A percentile compares a stretch with the other conserved stretches of the same genome.
Conservation (phyloP, 768 basidiomycete genomes). For the Russula dissimulans region DNA sequence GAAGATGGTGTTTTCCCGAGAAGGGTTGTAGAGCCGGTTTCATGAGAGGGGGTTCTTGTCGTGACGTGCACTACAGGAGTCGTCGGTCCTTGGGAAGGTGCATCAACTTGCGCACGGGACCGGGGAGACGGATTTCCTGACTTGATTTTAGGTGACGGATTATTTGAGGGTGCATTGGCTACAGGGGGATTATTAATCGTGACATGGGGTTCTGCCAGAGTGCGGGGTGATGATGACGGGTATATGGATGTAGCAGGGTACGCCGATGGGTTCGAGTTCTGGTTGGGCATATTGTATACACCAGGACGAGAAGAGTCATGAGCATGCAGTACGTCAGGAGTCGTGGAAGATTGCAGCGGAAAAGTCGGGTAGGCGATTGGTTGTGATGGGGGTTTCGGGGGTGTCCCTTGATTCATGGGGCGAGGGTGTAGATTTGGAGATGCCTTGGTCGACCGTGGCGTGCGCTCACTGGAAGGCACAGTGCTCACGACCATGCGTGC, state of each 20-base stretch:
- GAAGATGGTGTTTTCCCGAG: conserved; percentile 19
- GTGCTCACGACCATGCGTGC: conserved; percentile 1
- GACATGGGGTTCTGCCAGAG: conserved; percentile 14
- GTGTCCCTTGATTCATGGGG: conserved; percentile 17
- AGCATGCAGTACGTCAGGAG: neutral
- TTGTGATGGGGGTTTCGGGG: conserved; percentile 7
- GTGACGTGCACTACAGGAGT: conserved; percentile 8
- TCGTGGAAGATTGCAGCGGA: neutral
- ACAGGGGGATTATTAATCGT: conserved; percentile 5
- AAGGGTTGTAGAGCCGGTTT: conserved; percentile 20
- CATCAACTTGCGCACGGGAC: conserved; percentile 11
- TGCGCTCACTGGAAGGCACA: conserved; percentile 14
- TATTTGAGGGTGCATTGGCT: conserved; percentile 14
- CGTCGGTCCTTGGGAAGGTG: conserved; percentile 6
- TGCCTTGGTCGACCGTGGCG: conserved; percentile 15
- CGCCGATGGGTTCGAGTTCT: conserved; percentile 12
- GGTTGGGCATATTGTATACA: neutral
- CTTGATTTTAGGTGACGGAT: conserved; percentile 14
- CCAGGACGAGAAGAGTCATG: conserved; percentile 18
- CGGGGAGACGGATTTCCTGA: conserved; percentile 17
- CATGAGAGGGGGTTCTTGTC: conserved; percentile 17
- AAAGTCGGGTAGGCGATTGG: neutral
- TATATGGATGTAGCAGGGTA: conserved; percentile 18
- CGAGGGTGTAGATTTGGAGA: conserved; percentile 17
- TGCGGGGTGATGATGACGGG: conserved; percentile 13